Base-by-base conservation (phyloP, 306 rosid species). In the Vigna mungo region DNA sequence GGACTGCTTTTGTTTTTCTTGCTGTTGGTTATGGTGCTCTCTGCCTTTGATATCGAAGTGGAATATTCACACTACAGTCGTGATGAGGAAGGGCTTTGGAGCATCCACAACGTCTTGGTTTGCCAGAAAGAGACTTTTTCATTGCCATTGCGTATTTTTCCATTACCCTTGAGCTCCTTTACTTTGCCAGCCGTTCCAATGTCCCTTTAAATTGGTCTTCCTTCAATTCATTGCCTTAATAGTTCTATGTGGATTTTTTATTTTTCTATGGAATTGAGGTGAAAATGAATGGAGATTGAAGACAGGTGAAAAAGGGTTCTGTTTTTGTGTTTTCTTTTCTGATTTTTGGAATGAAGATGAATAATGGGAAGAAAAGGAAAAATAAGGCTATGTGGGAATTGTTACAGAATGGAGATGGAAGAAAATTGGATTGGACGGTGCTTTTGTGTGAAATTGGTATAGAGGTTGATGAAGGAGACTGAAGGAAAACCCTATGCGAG, bases 161-260 rank as follows among this genome's bases (percentile, higher is more conserved):
- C 36, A 92, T 94, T 72, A 97, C 98, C 51, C 82, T 94, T 71
- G 97, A 94, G 70, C 89, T 94, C 6, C 92, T 94, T 56, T 94
- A 90, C 86, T 94, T 92, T 78, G 89, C 90, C 48, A 92, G 92
- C 76, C 87, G 93, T 83, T 90, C 98, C 16, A 92, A 94, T 46
- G 86, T 94, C 98, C 98, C 18, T 94, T 94, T 88, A 94, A 94
- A 80, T 84, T 96, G 92, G 88, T 92, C 15, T 93, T 94, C 48
- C 85, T 92, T 69, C 60, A 90, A 71, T 94, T 94, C 73, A 92
- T 90, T 17, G 89, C 97, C 69, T 90, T 94, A 83, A 92, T 92
- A 69, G 96, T 94, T 27, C 87, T 94, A 0, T 94, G 98, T 81
- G 98, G 98, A 1, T 49, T 90, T 21, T 21, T 21, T 21, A 21